phyloP scores from a whole-genome alignment of 768 basidiomycete genomes.

The Suillus variegatus region DNA sequence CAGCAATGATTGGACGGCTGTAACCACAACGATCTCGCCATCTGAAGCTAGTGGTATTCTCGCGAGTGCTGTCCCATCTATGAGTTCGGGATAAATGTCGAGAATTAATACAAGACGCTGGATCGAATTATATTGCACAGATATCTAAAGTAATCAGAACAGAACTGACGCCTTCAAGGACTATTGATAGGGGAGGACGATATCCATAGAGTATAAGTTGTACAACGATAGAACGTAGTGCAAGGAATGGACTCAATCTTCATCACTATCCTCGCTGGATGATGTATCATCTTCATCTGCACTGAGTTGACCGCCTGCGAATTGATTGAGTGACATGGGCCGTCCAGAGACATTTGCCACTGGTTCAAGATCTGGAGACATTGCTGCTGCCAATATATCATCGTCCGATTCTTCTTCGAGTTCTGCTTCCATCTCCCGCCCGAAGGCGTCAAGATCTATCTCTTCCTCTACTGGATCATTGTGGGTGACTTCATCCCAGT shows the following conservation, averaged over 20 bases:
- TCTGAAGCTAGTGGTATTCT: constrained; percentile 33
- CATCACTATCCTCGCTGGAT: constrained; percentile 57
- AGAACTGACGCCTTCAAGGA: background rate
- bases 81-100: constrained; percentile 8
- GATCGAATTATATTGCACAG: background rate
- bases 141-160: background rate
- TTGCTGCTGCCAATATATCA: constrained; percentile 50
- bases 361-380: constrained; percentile 36
- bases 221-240: background rate
- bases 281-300: constrained; percentile 51
- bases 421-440: constrained; percentile 36
- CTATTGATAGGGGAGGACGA: background rate
- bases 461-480: constrained; percentile 25
- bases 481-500: constrained; percentile 51
- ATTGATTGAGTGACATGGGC: constrained; percentile 53
- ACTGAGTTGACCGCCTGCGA: constrained; percentile 43
- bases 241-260: constrained; percentile 35
- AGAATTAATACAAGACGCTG: background rate
- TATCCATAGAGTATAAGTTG: background rate
- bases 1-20: constrained; percentile 3
- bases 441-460: constrained; percentile 37
- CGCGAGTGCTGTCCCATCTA: constrained; percentile 20
- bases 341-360: constrained; percentile 23
- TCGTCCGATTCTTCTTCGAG: constrained; percentile 46
- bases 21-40: constrained; percentile 25